Evolutionary conservation across 805 yeast species (phyloP), one percentile per base, ranked within the genome.

Genomic region (Nakazawaea anatomiae): DNA sequence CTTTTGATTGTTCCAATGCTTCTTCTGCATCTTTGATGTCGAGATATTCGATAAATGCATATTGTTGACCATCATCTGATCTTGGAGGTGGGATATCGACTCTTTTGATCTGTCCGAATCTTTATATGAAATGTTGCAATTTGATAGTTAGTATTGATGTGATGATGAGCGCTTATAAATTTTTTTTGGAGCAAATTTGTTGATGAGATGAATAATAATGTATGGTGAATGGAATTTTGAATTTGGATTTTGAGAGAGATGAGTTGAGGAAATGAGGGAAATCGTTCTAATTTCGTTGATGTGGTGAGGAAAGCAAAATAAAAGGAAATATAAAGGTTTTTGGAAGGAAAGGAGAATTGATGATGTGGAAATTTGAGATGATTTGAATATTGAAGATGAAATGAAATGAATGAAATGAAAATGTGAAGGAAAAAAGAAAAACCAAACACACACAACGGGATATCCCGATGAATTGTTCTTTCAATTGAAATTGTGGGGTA

Each of bases 21-120:
- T 70, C 70, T 55, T 79, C 80, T 55, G 83, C 80, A 59, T 77
- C 82, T 55, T 75, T 78, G 12, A 67, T 58, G 47, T 68, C 73
- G 55, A 74, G 71, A 62, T 73, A 82, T 59, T 82, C 85, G 29
- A 82, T 86, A 64, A 82, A 82, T 6, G 85, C 87, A 59, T 72
- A 82, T 58, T 80, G 82, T 54, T 78, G 73, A 40, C 82, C 81
- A 56, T 78, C 83, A 51, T 75, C 75, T 31, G 76, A 71, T 64
- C 80, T 75, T 53, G 85, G 83, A 50, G 86, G 86, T 41, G 85
- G 81, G 44, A 82, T 77, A 55, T 77, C 83, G 47, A 82, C 76
- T 65, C 83, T 73, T 46, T 78, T 77, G 42, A 82, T 68, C 56
- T 73, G 74, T 46, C 87, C 87, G 55, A 58, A 77, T 62, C 85